These are phyloP conservation scores for Haematococcus sp. DNA, from an alignment of 139 green algal species.

Conservation along the genomic window DNA sequence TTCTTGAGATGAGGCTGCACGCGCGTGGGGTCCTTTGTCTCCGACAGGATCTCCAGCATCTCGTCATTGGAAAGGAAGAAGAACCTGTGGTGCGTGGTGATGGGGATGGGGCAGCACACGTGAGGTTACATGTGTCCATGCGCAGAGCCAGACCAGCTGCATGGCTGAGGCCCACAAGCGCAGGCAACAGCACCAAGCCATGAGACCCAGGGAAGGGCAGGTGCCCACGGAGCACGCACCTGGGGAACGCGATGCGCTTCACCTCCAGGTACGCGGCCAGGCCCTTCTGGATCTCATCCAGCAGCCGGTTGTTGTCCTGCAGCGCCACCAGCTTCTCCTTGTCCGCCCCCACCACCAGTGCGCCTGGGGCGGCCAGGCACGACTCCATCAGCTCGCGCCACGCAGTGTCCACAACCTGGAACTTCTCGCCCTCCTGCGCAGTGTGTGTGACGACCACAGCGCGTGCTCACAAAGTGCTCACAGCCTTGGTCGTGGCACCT, in stretches of 20 bases:
- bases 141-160: no score
- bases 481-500: no score
- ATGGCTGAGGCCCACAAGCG: no score
- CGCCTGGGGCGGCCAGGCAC: conserved; percentile 30
- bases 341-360: conserved; percentile 50
- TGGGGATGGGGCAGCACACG: no score
- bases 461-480: no score
- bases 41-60: conserved; percentile 70
- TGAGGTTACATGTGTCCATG: no score
- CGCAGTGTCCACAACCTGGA: conserved; percentile 54
- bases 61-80: conserved; percentile 77
- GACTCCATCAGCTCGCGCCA: conserved; percentile 73
- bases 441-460: conserved; percentile 1
- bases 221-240: conserved; percentile 87
- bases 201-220: no score
- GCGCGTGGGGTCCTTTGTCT: conserved; percentile 67
- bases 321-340: conserved; percentile 44
- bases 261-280: conserved; percentile 81
- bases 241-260: conserved; percentile 76
- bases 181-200: no score
- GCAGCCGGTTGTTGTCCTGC: conserved; percentile 58
- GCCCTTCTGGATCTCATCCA: conserved; percentile 52
- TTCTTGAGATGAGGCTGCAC: conserved; percentile 82
- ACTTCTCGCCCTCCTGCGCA: conserved; percentile 72
- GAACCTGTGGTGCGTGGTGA: no score